These are phyloP conservation scores for Cnidoscolus chayamansa DNA, from an alignment of 441 rosid species.

Conservation along the genomic window DNA sequence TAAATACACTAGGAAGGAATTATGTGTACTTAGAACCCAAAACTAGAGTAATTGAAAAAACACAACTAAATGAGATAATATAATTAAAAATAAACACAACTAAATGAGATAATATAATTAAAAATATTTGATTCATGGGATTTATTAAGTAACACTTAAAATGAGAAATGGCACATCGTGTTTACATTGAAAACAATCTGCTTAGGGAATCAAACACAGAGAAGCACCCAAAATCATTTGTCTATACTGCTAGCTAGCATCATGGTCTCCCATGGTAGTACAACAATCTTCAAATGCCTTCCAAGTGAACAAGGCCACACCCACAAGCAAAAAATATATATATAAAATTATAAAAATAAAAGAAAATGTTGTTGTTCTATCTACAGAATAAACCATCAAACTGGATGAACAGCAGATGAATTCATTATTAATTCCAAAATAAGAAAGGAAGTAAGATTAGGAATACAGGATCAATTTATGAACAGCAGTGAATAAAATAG, in stretches of 20 bases:
- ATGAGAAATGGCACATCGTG: not conserved
- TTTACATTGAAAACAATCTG: not conserved
- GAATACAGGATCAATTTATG: slow-evolving; percentile 30
- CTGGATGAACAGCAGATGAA: slow-evolving; percentile 3
- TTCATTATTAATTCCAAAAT: slow-evolving; percentile 20
- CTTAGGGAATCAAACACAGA: not conserved
- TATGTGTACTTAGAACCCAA: no score
- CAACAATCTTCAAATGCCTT: no score
- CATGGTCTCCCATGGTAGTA: not conserved
- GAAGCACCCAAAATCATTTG: not conserved
- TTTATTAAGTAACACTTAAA: no score
- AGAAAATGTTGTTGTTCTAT: not conserved
- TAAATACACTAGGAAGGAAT: no score
- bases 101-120: not conserved
- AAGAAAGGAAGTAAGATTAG: slow-evolving; percentile 20
- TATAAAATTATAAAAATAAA: not conserved
- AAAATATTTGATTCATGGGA: no score
- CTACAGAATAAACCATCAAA: not conserved
- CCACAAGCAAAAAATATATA: not conserved
- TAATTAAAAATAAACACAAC: no score
- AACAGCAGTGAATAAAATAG: slow-evolving; percentile 28
- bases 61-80: not conserved
- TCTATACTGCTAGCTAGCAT: not conserved
- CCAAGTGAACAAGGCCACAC: no score
- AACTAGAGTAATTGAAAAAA: no score